phyloP scores from a whole-genome alignment of 441 rosid species.

The Erysimum cheiri region DNA sequence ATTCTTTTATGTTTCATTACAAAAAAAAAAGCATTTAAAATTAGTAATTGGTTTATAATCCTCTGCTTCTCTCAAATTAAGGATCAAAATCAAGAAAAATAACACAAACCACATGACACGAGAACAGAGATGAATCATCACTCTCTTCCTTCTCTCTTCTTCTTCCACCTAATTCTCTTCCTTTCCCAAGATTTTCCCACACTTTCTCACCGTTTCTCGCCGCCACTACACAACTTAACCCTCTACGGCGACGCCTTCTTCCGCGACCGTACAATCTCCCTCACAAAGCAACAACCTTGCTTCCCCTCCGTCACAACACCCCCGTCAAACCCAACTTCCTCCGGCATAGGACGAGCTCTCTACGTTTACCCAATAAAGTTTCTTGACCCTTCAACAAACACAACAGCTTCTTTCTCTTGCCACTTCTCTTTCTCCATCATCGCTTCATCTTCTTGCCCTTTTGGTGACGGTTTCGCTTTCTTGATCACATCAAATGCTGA shows the following conservation, averaged over 20 bases:
- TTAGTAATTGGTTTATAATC: not conserved
- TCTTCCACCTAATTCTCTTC: conserved; percentile 47
- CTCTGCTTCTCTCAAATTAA: not conserved
- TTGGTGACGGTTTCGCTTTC: conserved; percentile 80
- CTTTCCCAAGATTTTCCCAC: conserved; percentile 45
- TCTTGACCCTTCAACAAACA: conserved; percentile 55
- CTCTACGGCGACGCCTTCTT: conserved; percentile 73
- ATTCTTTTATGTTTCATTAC: not conserved
- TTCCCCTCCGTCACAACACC: conserved; percentile 25
- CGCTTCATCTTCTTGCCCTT: conserved; percentile 61
- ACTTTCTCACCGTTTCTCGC: conserved; percentile 42
- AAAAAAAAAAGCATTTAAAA: not conserved
- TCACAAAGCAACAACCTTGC: conserved; percentile 66
- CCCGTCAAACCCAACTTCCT: conserved; percentile 40
- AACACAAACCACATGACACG: not conserved
- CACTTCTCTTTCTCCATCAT: conserved; percentile 73
- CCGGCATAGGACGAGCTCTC: conserved; percentile 68
- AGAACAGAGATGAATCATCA: conserved; percentile 40
- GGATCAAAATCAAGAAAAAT: not conserved
- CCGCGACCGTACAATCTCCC: conserved; percentile 57
- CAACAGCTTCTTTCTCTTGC: conserved; percentile 68
- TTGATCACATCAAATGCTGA: conserved; percentile 76
- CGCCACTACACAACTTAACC: conserved; percentile 54
- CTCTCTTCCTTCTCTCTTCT: conserved; percentile 42
- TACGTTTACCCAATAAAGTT: conserved; percentile 64